phyloP scores from a whole-genome alignment of 371 early-diverging fungal genomes.

The Mucor lusitanicus region DNA sequence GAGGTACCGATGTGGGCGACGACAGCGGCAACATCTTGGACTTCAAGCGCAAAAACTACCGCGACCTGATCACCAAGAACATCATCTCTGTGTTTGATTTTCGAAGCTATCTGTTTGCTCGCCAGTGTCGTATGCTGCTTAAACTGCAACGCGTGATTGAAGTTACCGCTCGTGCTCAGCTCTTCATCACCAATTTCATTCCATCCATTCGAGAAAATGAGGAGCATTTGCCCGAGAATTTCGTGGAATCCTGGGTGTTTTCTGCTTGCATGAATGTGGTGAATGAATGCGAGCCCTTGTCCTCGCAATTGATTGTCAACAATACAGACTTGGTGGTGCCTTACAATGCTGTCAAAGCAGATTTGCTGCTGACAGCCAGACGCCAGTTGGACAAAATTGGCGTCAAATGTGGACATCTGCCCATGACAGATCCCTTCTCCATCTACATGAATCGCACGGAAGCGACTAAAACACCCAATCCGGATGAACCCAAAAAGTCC shows the following conservation, averaged over 20 bases:
- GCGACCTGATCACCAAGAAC: slow-evolving; percentile 87
- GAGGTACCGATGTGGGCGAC: slow-evolving; percentile 81
- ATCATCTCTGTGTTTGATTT: slow-evolving; percentile 94
- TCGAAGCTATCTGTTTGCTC: slow-evolving; percentile 88
- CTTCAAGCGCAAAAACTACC: slow-evolving; percentile 77
- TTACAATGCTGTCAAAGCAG: slow-evolving; percentile 77
- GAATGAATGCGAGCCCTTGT: slow-evolving; percentile 74
- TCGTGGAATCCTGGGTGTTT: slow-evolving; percentile 81
- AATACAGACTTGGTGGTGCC: slow-evolving; percentile 47
- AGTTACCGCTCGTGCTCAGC: slow-evolving; percentile 69
- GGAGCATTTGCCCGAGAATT: slow-evolving; percentile 55
- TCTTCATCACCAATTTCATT: slow-evolving; percentile 75
- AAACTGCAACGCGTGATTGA: slow-evolving; percentile 69
- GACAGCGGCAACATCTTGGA: slow-evolving; percentile 86
- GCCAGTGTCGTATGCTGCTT: slow-evolving; percentile 81
- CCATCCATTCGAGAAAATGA: slow-evolving; percentile 73
- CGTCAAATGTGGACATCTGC: slow-evolving; percentile 55
- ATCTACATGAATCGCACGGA: slow-evolving; percentile 48
- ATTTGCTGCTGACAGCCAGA: slow-evolving; percentile 74
- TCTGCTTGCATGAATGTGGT: slow-evolving; percentile 78
- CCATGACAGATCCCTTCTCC: slow-evolving; percentile 56
- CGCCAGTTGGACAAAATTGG: slow-evolving; percentile 80
- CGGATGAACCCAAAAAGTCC: slow-evolving; percentile 23
- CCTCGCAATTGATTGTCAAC: slow-evolving; percentile 41
- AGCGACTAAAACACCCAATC: slow-evolving; percentile 12